Conservation (phyloP, 1,139 yeast genomes). For the Scheffersomyces stambukii region DNA sequence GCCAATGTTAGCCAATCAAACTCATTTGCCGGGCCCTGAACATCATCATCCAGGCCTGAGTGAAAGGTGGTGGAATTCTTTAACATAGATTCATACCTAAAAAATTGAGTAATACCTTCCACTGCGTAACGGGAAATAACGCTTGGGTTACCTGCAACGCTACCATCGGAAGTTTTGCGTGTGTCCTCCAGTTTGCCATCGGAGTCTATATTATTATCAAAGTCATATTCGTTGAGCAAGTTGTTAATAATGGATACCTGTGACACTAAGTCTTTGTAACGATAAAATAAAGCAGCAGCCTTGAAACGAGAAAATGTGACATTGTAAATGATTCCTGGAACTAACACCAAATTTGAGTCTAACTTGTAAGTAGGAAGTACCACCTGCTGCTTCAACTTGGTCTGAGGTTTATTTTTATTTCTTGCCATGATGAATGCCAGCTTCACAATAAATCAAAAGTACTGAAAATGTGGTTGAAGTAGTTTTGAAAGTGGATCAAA, state of each 20-base stretch:
- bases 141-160: conserved; percentile 14
- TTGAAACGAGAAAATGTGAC: conserved; percentile 47
- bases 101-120: conserved; percentile 31
- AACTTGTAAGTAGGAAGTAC: conserved; percentile 37
- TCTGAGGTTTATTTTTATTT: not conserved
- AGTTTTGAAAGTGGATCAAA: no score
- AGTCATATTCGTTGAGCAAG: conserved; percentile 33
- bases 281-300: conserved; percentile 45
- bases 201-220: no score
- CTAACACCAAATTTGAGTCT: conserved; percentile 45
- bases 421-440: conserved; percentile 2
- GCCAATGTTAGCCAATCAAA: conserved; percentile 42
- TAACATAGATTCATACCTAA: conserved; percentile 16
- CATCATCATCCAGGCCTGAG: conserved; percentile 3
- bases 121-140: conserved; percentile 32
- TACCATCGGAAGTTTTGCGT: conserved; percentile 17
- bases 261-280: conserved; percentile 28
- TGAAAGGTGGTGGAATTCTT: conserved; percentile 4
- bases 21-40: conserved; percentile 14
- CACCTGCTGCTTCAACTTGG: conserved; percentile 8
- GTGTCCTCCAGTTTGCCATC: conserved; percentile 13
- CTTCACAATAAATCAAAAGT: no score
- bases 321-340: conserved; percentile 61
- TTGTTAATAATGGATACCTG: conserved; percentile 27
- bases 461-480: no score